These are phyloP conservation scores for Gracilaria gracilis DNA, from an alignment of 23 red algal genomes.

Conservation along the genomic window DNA sequence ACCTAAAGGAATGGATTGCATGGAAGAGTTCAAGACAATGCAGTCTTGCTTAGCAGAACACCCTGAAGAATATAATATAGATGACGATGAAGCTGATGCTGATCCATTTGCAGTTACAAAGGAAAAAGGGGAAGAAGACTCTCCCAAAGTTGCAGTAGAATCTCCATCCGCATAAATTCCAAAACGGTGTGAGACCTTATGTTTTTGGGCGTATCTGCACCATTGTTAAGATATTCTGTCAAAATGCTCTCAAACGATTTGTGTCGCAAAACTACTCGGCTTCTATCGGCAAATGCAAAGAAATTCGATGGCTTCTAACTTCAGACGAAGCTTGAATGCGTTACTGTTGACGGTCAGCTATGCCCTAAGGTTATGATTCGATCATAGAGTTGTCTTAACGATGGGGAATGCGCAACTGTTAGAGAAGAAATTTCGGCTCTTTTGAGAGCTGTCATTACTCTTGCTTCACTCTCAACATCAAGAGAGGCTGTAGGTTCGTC, in stretches of 20 bases:
- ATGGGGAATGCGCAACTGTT: slow-evolving; percentile 58
- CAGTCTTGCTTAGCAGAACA: slow-evolving; percentile 93
- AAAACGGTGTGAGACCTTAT: background rate
- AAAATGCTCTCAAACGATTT: background rate
- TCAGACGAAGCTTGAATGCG: background rate
- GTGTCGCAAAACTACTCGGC: background rate
- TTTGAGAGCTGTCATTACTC: slow-evolving; percentile 53
- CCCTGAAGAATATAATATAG: slow-evolving; percentile 92
- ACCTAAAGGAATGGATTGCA: slow-evolving; percentile 92
- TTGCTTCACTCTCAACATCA: slow-evolving; percentile 39
- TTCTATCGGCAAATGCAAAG: background rate
- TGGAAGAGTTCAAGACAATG: slow-evolving; percentile 86
- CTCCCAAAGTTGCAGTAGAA: background rate
- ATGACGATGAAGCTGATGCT: slow-evolving; percentile 73
- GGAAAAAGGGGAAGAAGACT: background rate
- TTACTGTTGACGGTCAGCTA: background rate
- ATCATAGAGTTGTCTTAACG: slow-evolving; percentile 32
- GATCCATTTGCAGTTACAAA: slow-evolving; percentile 43
- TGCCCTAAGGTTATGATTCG: slow-evolving; percentile 35
- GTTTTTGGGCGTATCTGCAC: background rate
- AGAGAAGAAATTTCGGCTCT: slow-evolving; percentile 44
- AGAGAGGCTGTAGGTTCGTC: slow-evolving; percentile 79
- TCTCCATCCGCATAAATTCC: slow-evolving; percentile 13
- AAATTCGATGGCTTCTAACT: background rate
- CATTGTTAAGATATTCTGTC: background rate